These are phyloP conservation scores for Lepiota venenata DNA, from an alignment of 768 basidiomycete species.

Conservation along the genomic window DNA sequence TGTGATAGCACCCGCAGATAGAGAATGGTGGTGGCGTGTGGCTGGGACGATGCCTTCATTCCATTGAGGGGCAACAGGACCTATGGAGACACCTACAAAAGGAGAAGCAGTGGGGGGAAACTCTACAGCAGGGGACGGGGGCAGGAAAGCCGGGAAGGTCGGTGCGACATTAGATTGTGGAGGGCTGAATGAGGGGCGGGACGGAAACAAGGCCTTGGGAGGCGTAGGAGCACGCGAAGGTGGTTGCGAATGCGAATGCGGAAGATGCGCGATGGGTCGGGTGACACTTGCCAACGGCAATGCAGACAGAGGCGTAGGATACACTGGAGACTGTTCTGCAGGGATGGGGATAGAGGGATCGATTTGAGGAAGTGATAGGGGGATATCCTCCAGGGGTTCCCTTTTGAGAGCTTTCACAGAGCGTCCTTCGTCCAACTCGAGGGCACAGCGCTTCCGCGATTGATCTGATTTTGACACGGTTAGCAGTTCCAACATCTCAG, in stretches of 20 bases:
- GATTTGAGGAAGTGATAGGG: conserved; percentile 25
- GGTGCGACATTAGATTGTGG: conserved; percentile 21
- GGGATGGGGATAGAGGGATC: conserved; percentile 14
- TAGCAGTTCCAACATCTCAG: conserved; percentile 44
- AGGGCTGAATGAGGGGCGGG: conserved; percentile 25
- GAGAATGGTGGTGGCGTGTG: conserved; percentile 39
- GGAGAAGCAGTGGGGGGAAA: conserved; percentile 19
- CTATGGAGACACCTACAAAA: conserved; percentile 9
- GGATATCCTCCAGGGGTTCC: conserved; percentile 43
- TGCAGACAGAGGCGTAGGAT: conserved; percentile 17
- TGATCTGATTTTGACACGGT: conserved; percentile 26
- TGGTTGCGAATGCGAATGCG: conserved; percentile 33
- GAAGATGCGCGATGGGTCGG: conserved; percentile 12
- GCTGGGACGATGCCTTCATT: conserved; percentile 32
- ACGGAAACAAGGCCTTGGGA: conserved; percentile 24
- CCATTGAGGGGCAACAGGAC: conserved; percentile 31
- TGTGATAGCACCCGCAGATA: conserved; percentile 35
- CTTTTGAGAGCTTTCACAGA: conserved; percentile 43
- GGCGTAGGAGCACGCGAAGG: conserved; percentile 29
- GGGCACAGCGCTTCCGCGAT: conserved; percentile 41
- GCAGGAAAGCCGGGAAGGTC: conserved; percentile 21
- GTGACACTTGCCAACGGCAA: conserved; percentile 4
- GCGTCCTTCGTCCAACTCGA: conserved; percentile 39
- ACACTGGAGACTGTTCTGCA: conserved; percentile 15
- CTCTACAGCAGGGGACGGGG: conserved; percentile 17